phyloP scores from a whole-genome alignment of 169 alveolate species.

The Theileria sp. region DNA sequence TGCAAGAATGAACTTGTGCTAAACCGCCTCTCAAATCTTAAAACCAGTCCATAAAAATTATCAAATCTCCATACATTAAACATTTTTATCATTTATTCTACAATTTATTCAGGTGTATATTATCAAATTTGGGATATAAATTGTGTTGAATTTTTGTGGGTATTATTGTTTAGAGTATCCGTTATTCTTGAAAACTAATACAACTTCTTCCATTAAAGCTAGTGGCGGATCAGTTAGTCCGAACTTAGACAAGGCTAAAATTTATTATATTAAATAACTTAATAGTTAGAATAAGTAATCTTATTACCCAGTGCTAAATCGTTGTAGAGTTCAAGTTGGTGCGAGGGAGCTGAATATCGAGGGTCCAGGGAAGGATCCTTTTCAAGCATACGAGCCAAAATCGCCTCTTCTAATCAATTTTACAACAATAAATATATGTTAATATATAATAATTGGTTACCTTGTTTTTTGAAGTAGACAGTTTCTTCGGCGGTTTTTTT shows the following conservation, averaged over 20 bases:
- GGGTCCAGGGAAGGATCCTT: slow-evolving; percentile 45
- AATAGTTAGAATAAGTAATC: not conserved
- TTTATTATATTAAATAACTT: not conserved
- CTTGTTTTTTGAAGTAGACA: slow-evolving; percentile 38
- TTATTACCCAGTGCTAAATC: slow-evolving; percentile 32
- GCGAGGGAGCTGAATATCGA: slow-evolving; percentile 31
- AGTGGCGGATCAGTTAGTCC: slow-evolving; percentile 30
- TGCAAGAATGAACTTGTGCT: slow-evolving; percentile 56
- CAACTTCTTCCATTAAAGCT: slow-evolving; percentile 26
- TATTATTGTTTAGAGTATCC: slow-evolving; percentile 22
- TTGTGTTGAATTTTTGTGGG: not conserved
- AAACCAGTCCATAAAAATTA: not conserved
- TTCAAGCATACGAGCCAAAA: slow-evolving; percentile 28
- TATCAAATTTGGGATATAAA: not conserved
- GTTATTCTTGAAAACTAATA: slow-evolving; percentile 26
- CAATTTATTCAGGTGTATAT: too few species aligned
- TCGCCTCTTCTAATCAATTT: slow-evolving; percentile 34
- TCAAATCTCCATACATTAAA: not conserved
- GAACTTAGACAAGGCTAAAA: slow-evolving; percentile 28
- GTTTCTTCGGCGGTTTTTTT: slow-evolving; percentile 48
- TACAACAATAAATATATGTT: not conserved
- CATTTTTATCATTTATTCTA: not conserved
- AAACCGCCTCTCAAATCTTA: not conserved
- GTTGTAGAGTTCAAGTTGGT: slow-evolving; percentile 31
- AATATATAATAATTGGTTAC: not conserved